Conservation (phyloP, 2,329 filamentous ascomycete genomes). For the Diaporthe citri region DNA sequence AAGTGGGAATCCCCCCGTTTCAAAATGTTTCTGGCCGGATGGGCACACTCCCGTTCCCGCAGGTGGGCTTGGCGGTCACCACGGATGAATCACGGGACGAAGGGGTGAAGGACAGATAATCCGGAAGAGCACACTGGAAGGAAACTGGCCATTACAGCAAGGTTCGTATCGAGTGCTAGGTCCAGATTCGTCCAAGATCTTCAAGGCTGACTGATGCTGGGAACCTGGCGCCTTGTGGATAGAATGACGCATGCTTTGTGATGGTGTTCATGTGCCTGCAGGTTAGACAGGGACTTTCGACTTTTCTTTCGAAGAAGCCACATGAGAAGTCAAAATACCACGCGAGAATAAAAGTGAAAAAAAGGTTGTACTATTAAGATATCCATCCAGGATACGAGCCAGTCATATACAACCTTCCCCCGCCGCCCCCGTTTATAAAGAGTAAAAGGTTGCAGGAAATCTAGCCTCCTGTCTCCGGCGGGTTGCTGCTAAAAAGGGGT, state of each 20-base stretch:
- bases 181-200: not conserved
- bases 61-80: constrained; percentile 17
- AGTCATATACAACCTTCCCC: constrained; percentile 59
- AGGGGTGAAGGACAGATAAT: not conserved
- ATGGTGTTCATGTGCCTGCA: no score
- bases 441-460: constrained; percentile 42
- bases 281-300: not conserved
- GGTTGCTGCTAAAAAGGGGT: constrained; percentile 16
- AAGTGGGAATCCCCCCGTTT: constrained; percentile 8
- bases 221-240: not conserved
- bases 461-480: constrained; percentile 35
- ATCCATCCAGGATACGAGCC: constrained; percentile 63
- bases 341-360: not conserved
- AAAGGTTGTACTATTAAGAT: constrained; percentile 44
- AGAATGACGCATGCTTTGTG: not conserved
- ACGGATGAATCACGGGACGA: constrained; percentile 21
- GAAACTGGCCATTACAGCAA: no score
- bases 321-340: not conserved
- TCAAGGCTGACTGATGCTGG: not conserved
- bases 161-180: not conserved
- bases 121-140: not conserved
- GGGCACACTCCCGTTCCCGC: constrained; percentile 21
- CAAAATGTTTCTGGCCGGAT: constrained; percentile 25
- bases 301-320: constrained; percentile 10
- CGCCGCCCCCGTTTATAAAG: constrained; percentile 23